Evolutionary conservation across 805 yeast genomes (phyloP), one percentile per base, ranked within the genome.

Genomic region (Ogataea wickerhamii): DNA sequence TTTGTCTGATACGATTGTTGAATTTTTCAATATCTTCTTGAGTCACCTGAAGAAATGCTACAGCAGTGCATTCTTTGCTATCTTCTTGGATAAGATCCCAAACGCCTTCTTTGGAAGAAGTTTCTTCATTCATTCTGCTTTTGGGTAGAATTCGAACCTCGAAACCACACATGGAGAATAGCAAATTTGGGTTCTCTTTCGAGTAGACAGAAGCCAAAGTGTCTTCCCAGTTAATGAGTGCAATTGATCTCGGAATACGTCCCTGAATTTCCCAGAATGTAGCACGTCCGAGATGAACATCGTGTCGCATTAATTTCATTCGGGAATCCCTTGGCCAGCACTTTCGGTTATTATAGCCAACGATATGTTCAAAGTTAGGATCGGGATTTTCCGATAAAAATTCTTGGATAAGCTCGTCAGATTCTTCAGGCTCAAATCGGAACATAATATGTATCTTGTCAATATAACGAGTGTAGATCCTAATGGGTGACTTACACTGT

Each of bases 301-400:
- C 98, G 41, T 80, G 82, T 30, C 96, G 71, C 79, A 89, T 80
- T 34, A 93, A 63, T 48, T 87, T 76, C 98, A 93, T 93, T 42
- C 97, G 74, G 16, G 81, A 68, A 56, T 93, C 98, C 31, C 85
- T 67, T 3, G 98, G 96, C 99, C 99, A 93, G 56, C 97, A 88
- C 35, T 80, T 79, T 49, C 84, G 83, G 49, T 87, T 91, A 53
- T 84, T 85, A 60, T 88, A 91, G 0, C 94, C 94, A 24, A 84
- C 78, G 5, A 82, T 80, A 49, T 82, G 84, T 52, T 85, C 95
- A 60, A 85, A 86, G 55, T 89, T 87, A 0, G 96, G 96, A 64
- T 89, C 96, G 1, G 96, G 96, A 52, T 87, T 84, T 50, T 87
- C 95, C 0, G 84, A 71, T 17, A 89, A 62, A 52, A 70, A 87